Evolutionary conservation across 768 basidiomycete genomes (phyloP), one percentile per base, ranked within the genome.

Genomic region (Lactarius hatsudake): DNA sequence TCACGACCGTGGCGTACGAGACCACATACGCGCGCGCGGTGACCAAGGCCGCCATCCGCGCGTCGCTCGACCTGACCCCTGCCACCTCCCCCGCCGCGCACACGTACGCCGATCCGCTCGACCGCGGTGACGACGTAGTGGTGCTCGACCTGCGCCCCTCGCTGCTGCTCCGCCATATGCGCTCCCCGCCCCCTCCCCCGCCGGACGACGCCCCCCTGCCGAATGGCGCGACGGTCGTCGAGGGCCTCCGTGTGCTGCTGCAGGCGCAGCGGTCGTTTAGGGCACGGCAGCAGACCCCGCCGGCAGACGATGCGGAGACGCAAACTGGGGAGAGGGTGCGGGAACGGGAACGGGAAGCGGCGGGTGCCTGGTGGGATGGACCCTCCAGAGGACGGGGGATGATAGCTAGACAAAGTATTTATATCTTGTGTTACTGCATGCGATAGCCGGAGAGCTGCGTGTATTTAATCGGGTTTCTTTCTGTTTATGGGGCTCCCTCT

Each of bases 1-100:
- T 89, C 77, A 82, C 84, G 8, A 84, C 83, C 55, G 85, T 93
- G 67, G 82, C 88, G 36, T 91, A 88, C 76, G 91, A 91, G 74
- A 75, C 80, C 75, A 86, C 74, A 74, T 81, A 74, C 60, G 82
- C 72, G 74, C 79, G 72, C 72, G 82, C 71, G 69, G 74, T 79
- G 54, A 77, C 79, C 64, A 73, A 79, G 71, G 81, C 74, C 70
- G 75, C 62, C 40, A 38, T 61, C 34, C 66, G 66, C 6, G 66
- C 62, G 32, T 61, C 66, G 9, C 66, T 67, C 62, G 66, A 67
- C 59, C 77, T 64, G 84, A 87, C 73, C 72, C 78, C 48, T n/a
- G 10, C n/a, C n/a, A 5, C 23, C 8, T 5, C 26, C 75, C 80
- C 63, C 67, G 74, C 42, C 71, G 76, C 51, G 70, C 75, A 59